Base-by-base conservation (phyloP, 169 alveolate genomes). In the Plasmodium falciparum region DNA sequence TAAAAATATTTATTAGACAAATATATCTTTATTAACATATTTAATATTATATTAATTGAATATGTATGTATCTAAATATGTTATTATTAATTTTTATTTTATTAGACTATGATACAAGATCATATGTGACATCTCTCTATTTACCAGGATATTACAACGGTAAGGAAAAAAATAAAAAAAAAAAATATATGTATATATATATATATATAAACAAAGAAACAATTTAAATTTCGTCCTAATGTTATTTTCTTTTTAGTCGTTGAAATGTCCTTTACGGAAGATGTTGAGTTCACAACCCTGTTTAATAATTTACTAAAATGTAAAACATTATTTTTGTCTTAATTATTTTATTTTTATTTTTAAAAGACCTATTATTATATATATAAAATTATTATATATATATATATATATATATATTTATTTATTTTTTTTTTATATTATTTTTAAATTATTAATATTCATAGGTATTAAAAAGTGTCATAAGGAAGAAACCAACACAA, bases 61-160 rank as follows among this genome's bases (percentile, higher is more conserved):
- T 49, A 13, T 58, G 11, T 73, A 43, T 4, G 1, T 12, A n/a
- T 70, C 0, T 58, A 43, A 49, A n/a, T 26, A 62, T 26, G 2
- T 26, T 26, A 2, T 26, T 26, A 26, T 26, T 26, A 1, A 26
- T 26, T 1, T 59, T 29, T 13, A n/a, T 29, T 59, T 47, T 58
- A 45, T 17, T 56, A 75, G 89, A 75, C 54, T 45, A 47, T 13
- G 89, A 63, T 3, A 75, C 12, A 11, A 65, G 20, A 43, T 75
- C 89, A 2, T 75, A 45, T 63, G 89, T 75, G 1, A 26, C 70
- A 26, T 63, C 89, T 2, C 13, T 75, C 2, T 75, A 75, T 33
- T 47, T 75, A 15, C 89, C 89, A 9, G 89, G 89, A 75, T 75
- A 75, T 26, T 75, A 45, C 43, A 75, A 75, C 43, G 75, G 89